Evolutionary conservation across 2,329 filamentous ascomycete genomes (phyloP).

Genomic region (Aspergillus fijiensis): DNA sequence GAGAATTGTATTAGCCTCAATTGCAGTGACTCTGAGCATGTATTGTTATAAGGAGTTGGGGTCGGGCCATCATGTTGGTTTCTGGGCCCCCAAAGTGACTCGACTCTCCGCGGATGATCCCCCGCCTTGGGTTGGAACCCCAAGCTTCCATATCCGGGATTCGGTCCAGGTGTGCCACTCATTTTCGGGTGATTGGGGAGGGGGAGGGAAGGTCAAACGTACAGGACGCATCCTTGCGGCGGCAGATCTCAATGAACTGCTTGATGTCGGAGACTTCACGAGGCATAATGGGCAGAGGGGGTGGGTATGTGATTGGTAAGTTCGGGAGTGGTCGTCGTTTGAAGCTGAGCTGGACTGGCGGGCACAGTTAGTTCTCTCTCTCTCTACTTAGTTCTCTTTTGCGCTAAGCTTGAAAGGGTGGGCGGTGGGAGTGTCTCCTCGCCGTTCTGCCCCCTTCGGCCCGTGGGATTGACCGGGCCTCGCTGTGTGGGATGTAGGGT

Average conservation of each 20-base stretch:
- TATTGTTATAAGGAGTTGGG: too few species aligned
- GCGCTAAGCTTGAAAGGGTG: conserved; percentile 19
- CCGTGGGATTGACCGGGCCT: neutral
- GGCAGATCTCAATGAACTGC: conserved; percentile 99
- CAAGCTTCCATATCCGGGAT: conserved; percentile 6
- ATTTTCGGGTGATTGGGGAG: neutral
- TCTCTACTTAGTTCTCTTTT: neutral
- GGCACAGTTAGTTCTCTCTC: conserved; percentile 9
- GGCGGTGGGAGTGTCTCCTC: neutral
- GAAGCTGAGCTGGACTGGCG: conserved; percentile 15
- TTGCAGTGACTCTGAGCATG: too few species aligned
- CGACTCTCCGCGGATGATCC: neutral
- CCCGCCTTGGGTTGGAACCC: neutral
- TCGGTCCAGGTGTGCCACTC: conserved; percentile 6
- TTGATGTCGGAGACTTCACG: conserved; percentile 98
- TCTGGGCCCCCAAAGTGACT: neutral
- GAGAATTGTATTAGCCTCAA: conserved; percentile 7
- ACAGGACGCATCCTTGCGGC: conserved; percentile 99
- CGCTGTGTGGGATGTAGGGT: conserved; percentile 6
- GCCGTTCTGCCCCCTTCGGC: neutral
- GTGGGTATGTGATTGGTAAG: conserved; percentile 6
- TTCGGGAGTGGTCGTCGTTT: conserved; percentile 10
- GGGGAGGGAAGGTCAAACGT: conserved; percentile 51
- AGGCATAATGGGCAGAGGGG: conserved; percentile 78
- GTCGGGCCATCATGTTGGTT: neutral